Base-by-base conservation (phyloP, 1,284 basidiomycete genomes). In the Trichosporon ovoides region DNA sequence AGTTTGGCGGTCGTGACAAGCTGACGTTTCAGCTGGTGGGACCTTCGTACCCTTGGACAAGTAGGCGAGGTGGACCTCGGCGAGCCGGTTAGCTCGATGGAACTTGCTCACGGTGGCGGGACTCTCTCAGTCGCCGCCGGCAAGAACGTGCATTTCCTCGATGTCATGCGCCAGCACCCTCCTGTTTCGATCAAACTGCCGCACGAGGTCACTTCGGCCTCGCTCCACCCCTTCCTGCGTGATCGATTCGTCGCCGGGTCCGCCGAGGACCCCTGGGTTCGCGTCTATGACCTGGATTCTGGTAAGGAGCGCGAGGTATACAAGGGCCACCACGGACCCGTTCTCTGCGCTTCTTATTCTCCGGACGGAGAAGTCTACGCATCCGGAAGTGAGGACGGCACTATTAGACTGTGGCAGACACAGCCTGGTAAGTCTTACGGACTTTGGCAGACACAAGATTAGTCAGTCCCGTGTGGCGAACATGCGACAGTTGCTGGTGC, bases 361-460 rank as follows among this genome's bases (percentile, higher is more conserved):
- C 96, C 95, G 0, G 95, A 98, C 74, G 96, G 95, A n/a, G 94
- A 98, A 80, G 84, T 97, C 80, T 98, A 91, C 72, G 95, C 95
- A 20, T 93, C 89, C 70, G 96, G 95, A 53, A 92, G 89, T 68
- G 95, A 78, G 66, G 79, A 80, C 68, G 80, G 80, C 50, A 97
- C 94, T 2, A 96, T 98, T 69, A 85, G 94, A 54, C 80, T 98
- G 53, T 98, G 95, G 95, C 94, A 97, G 79, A 95, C 91, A 16
- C 88, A 85, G 34, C 93, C 94, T 1, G 91, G 91, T 28, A 95
- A 91, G 78, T 83, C 84, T 35, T 98, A 97, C 69, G 93, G 94
- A 50, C 80, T 97, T 60, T 97, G 93, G 93, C 87, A 92, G 67
- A 75, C 71, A 11, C 68, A 69, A 52, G 73, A 73, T 22, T 74